phyloP scores from a whole-genome alignment of 2,329 filamentous ascomycete genomes.

The Aureobasidium mangrovei region DNA sequence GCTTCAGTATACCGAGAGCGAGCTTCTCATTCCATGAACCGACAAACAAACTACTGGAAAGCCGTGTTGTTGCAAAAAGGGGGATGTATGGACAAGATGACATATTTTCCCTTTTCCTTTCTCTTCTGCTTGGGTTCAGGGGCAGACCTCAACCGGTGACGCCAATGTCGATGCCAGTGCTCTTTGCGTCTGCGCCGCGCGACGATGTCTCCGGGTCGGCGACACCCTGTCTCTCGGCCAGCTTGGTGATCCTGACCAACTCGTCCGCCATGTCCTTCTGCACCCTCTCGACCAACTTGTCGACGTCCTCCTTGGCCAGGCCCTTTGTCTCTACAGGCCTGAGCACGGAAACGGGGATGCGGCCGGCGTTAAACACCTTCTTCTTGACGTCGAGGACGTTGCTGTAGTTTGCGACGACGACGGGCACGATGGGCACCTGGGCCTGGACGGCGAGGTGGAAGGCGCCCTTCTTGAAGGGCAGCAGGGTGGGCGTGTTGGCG shows the following conservation, averaged over 20 bases:
- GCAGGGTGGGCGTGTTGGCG: slow-evolving; percentile 65
- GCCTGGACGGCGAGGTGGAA: slow-evolving; percentile 95
- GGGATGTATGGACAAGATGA: no score
- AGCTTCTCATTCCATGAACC: no score
- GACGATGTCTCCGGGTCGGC: not conserved
- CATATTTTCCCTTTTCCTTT: no score
- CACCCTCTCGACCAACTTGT: slow-evolving; percentile 58
- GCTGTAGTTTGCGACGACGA: slow-evolving; percentile 47
- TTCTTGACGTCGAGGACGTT: slow-evolving; percentile 39
- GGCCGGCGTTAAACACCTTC: slow-evolving; percentile 34
- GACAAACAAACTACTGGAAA: no score
- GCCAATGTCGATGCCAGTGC: not conserved
- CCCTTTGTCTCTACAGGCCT: slow-evolving; percentile 70
- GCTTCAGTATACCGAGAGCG: no score
- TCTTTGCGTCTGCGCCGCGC: not conserved
- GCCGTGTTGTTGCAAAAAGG: no score
- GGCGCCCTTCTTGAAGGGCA: slow-evolving; percentile 98
- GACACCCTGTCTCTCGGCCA: slow-evolving; percentile 17
- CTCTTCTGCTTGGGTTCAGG: no score
- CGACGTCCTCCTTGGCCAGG: slow-evolving; percentile 67
- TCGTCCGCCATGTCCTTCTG: slow-evolving; percentile 66
- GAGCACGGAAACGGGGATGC: slow-evolving; percentile 61
- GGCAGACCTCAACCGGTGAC: not conserved
- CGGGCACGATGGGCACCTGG: slow-evolving; percentile 82
- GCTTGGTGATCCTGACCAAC: slow-evolving; percentile 33